These are phyloP conservation scores for Waitea zeae DNA, from an alignment of 1,284 basidiomycete genomes.

Conservation along the genomic window DNA sequence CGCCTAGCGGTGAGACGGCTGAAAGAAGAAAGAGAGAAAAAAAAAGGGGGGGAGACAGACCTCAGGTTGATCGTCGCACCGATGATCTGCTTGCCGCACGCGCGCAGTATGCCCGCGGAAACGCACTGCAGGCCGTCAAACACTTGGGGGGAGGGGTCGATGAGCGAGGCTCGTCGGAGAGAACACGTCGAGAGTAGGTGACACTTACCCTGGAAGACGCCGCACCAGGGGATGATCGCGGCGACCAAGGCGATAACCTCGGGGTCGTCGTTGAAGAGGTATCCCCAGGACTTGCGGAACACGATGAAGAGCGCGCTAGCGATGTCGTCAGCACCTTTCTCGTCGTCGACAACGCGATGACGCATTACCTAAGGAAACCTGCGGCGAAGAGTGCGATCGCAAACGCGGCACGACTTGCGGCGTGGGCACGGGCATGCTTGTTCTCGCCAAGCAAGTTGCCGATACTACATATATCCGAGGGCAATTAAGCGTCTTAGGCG, in stretches of 20 bases:
- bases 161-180: constrained; percentile 38
- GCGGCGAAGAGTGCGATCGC: constrained; percentile 43
- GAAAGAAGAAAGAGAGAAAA: neutral
- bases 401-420: constrained; percentile 44
- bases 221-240: constrained; percentile 12
- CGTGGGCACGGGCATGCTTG: constrained; percentile 46
- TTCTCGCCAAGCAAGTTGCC: constrained; percentile 71
- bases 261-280: constrained; percentile 74
- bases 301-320: constrained; percentile 47
- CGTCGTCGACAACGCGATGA: neutral
- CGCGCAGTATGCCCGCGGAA: constrained; percentile 59
- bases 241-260: constrained; percentile 14
- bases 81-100: constrained; percentile 55
- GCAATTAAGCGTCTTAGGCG: neutral
- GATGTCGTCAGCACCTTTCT: neutral
- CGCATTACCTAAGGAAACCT: constrained; percentile 36
- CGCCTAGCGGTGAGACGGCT: constrained; percentile 2
- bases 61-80: constrained; percentile 50
- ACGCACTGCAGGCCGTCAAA: constrained; percentile 60
- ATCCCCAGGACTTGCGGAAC: constrained; percentile 63
- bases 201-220: neutral
- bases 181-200: too few species aligned
- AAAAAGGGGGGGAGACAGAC: constrained; percentile 16
- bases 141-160: constrained; percentile 66
- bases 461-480: constrained; percentile 34